These are phyloP conservation scores for Rhodamnia rubescens DNA, from an alignment of 345 rosid species.

Conservation along the genomic window DNA sequence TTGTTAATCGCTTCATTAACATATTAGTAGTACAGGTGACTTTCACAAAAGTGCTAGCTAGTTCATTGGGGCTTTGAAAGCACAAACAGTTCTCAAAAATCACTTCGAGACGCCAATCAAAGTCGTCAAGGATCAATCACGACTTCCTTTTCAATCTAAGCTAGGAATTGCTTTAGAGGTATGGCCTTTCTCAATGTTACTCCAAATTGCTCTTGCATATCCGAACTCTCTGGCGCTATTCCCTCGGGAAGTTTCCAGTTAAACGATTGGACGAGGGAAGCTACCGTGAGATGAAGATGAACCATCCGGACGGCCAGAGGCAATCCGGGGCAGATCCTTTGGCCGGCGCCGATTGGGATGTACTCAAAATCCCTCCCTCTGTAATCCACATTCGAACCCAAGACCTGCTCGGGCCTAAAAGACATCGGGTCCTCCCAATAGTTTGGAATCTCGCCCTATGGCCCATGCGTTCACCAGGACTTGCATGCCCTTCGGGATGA, in stretches of 20 bases:
- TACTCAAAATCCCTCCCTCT: slow-evolving; percentile 10
- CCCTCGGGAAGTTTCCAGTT: slow-evolving; percentile 14
- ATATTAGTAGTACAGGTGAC: no score
- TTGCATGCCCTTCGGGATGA: slow-evolving; percentile 9
- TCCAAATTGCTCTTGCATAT: slow-evolving; percentile 15
- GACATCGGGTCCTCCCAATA: slow-evolving; percentile 5
- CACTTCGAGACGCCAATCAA: neutral
- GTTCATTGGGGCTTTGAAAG: neutral
- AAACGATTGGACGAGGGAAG: slow-evolving; percentile 9
- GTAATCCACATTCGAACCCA: neutral
- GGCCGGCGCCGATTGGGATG: slow-evolving; percentile 17
- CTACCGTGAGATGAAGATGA: slow-evolving; percentile 13
- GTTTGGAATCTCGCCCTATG: slow-evolving; percentile 9
- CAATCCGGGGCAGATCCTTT: slow-evolving; percentile 22
- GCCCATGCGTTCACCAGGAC: slow-evolving; percentile 15
- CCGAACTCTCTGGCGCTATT: neutral
- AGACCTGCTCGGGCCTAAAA: slow-evolving; percentile 8
- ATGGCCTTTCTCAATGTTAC: slow-evolving; percentile 4
- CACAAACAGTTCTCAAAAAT: neutral
- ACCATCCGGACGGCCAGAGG: slow-evolving; percentile 3
- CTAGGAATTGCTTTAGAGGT: slow-evolving; percentile 6
- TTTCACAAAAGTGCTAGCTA: neutral
- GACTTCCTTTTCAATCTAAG: neutral
- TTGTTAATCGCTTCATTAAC: no score
- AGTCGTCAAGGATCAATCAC: neutral